These are phyloP conservation scores for Ordospora colligata DNA, from an alignment of 371 early-diverging fungal genomes.

Conservation along the genomic window DNA sequence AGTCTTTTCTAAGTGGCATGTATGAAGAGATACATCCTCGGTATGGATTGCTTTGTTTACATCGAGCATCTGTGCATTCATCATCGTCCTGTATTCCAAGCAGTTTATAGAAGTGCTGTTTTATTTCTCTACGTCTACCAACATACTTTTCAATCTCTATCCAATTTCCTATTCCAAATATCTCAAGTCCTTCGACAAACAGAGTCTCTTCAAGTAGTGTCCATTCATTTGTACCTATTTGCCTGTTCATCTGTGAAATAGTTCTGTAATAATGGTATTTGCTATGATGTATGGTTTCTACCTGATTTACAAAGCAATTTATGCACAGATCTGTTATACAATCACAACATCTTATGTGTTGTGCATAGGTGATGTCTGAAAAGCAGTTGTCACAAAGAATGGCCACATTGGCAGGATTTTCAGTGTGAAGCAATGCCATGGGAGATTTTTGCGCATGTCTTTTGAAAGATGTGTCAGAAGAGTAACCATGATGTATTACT, in stretches of 20 bases:
- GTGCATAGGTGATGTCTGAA: constrained; percentile 4
- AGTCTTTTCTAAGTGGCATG: constrained; percentile 90
- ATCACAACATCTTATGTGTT: constrained; percentile 69
- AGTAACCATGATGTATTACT: no score
- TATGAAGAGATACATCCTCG: constrained; percentile 65
- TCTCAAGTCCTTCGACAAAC: constrained; percentile 77
- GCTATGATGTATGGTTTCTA: constrained; percentile 71
- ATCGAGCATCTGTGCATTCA: background rate
- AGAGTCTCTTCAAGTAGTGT: constrained; percentile 87
- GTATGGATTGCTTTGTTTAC: constrained; percentile 20
- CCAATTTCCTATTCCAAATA: constrained; percentile 92
- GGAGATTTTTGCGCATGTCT: background rate
- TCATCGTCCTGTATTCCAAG: constrained; percentile 62
- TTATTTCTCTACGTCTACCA: constrained; percentile 79
- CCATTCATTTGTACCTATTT: constrained; percentile 76
- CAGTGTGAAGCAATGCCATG: constrained; percentile 25
- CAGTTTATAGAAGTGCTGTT: constrained; percentile 74
- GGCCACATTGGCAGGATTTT: background rate
- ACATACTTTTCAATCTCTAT: constrained; percentile 79
- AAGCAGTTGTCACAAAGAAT: constrained; percentile 53
- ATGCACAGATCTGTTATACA: constrained; percentile 90
- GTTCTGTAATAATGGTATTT: constrained; percentile 75
- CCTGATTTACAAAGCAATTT: constrained; percentile 74
- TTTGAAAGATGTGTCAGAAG: background rate
- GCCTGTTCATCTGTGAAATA: constrained; percentile 69